Conservation (phyloP, 345 rosid genomes). For the Eucalyptus caleyi region DNA sequence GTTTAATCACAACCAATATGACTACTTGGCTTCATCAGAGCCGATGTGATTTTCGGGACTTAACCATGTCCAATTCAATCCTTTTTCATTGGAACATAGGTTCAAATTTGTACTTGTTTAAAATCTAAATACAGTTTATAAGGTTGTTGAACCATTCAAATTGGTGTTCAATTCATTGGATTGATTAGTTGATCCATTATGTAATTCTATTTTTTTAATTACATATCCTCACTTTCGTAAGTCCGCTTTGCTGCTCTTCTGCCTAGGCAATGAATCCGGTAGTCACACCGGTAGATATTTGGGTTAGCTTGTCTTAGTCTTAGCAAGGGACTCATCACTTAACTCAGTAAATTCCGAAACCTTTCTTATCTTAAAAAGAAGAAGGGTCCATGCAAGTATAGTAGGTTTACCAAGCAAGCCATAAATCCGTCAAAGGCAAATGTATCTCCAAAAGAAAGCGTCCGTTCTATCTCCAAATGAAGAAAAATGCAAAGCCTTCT, state of each 20-base stretch:
- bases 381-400: neutral
- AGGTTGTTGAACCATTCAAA: neutral
- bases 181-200: neutral
- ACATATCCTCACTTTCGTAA: neutral
- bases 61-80: neutral
- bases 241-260: neutral
- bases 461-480: neutral
- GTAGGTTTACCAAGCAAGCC: too few species aligned
- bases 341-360: neutral
- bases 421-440: too few species aligned
- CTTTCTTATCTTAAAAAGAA: neutral
- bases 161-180: neutral
- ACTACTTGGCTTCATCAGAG: neutral
- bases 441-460: neutral
- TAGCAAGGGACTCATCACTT: neutral
- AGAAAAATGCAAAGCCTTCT: neutral
- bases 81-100: neutral
- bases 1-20: neutral
- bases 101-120: neutral
- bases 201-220: neutral
- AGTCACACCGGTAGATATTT: neutral
- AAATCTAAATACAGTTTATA: neutral
- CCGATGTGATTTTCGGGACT: rapidly evolving
- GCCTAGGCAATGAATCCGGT: neutral
- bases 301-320: neutral